A percentile compares a stretch with the other conserved stretches of the same genome.
These are phyloP conservation scores for Xylaria sp. DNA, from an alignment of 2,329 filamentous ascomycete genomes.

Conservation along the genomic window DNA sequence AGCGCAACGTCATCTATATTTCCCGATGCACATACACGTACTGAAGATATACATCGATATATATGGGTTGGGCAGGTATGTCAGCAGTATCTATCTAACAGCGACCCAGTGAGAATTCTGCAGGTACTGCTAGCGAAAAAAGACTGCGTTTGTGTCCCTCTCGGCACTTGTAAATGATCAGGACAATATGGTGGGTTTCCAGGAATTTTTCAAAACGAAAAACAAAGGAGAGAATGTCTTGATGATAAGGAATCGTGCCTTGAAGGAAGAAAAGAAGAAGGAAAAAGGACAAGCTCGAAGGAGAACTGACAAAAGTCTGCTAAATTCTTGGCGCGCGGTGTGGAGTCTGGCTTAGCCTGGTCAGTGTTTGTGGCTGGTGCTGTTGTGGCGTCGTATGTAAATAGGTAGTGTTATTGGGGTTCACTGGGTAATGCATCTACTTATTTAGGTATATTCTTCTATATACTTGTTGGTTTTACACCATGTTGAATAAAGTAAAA, in stretches of 20 bases:
- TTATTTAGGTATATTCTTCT: too few species aligned
- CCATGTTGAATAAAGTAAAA: too few species aligned
- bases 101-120: slow-evolving; percentile 73
- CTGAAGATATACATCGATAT: slow-evolving; percentile 2
- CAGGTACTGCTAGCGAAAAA: slow-evolving; percentile 99
- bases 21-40: too few species aligned
- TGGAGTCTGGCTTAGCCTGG: not conserved
- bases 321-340: not conserved
- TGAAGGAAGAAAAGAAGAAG: slow-evolving; percentile 50
- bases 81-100: slow-evolving; percentile 98
- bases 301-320: not conserved
- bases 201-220: slow-evolving; percentile 49
- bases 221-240: slow-evolving; percentile 59
- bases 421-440: too few species aligned
- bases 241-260: slow-evolving; percentile 96
- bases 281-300: slow-evolving; percentile 22
- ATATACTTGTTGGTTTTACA: too few species aligned
- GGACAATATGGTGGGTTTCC: slow-evolving; percentile 73
- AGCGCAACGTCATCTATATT: too few species aligned
- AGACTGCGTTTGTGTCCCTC: slow-evolving; percentile 80
- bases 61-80: slow-evolving; percentile 58
- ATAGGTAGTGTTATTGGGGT: not conserved
- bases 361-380: slow-evolving; percentile 19
- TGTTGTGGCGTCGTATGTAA: not conserved
- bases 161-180: slow-evolving; percentile 94